These are phyloP conservation scores for Cryptococcus jaspeensis DNA, from an alignment of 1,284 basidiomycete species.

Conservation along the genomic window DNA sequence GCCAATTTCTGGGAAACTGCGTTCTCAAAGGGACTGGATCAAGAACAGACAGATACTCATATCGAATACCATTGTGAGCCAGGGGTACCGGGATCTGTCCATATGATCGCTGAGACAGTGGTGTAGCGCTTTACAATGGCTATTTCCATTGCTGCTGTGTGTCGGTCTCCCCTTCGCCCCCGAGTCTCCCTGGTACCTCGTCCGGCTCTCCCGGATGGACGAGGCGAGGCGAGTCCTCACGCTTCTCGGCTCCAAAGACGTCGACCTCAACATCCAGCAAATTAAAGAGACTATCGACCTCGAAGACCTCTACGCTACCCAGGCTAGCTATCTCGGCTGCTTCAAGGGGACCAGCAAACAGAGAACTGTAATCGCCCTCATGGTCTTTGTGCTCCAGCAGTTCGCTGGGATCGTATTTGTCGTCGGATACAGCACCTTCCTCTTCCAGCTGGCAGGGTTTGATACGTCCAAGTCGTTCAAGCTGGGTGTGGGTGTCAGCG, in stretches of 20 bases:
- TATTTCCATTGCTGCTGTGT: slow-evolving; percentile 29
- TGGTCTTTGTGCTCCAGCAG: slow-evolving; percentile 19
- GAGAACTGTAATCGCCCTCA: slow-evolving; percentile 17
- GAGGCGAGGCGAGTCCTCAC: slow-evolving; percentile 17
- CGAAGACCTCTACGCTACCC: slow-evolving; percentile 20
- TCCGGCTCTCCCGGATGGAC: slow-evolving; percentile 17
- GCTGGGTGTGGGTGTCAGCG: slow-evolving; percentile 42
- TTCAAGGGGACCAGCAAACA: slow-evolving; percentile 21
- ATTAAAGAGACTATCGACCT: slow-evolving; percentile 32
- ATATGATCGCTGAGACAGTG: no score
- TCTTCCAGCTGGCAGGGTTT: slow-evolving; percentile 51
- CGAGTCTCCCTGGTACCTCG: slow-evolving; percentile 34
- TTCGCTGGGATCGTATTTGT: slow-evolving; percentile 17
- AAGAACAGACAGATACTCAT: slow-evolving; percentile 30
- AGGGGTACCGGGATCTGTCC: background rate
- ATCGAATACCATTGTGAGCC: slow-evolving; percentile 41
- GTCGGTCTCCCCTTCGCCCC: slow-evolving; percentile 22
- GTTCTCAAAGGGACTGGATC: slow-evolving; percentile 13
- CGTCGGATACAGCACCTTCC: slow-evolving; percentile 29
- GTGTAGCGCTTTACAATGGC: slow-evolving; percentile 38
- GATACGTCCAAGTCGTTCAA: slow-evolving; percentile 40
- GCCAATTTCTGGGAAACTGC: slow-evolving; percentile 18
- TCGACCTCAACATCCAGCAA: slow-evolving; percentile 18
- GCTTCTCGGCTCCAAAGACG: slow-evolving; percentile 14
- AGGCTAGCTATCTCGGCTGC: slow-evolving; percentile 27